These are phyloP conservation scores for Chloridella minuta DNA, from an alignment of 352 stramenopile genomes.

Conservation along the genomic window DNA sequence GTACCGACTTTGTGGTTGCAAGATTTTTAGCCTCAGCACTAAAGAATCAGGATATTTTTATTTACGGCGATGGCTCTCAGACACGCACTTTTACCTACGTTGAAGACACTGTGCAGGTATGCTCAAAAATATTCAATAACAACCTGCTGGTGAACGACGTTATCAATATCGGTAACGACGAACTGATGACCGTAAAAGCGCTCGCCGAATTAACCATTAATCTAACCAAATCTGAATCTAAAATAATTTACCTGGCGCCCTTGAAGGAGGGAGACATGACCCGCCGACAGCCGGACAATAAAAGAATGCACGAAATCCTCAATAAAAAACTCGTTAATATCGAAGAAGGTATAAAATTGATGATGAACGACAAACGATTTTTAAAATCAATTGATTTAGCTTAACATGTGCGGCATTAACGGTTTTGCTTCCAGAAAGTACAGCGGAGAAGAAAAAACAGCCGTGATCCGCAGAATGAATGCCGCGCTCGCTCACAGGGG, in stretches of 20 bases:
- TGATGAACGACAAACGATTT: not conserved
- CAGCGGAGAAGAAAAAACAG: not conserved
- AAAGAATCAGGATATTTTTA: not conserved
- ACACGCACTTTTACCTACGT: not conserved
- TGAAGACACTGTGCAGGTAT: not conserved
- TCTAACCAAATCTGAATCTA: not conserved
- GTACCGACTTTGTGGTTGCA: not conserved
- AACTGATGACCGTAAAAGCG: not conserved
- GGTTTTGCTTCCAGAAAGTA: not conserved
- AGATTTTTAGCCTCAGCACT: not conserved
- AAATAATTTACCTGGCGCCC: not conserved
- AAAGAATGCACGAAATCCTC: not conserved
- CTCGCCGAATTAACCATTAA: not conserved
- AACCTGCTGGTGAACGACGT: not conserved
- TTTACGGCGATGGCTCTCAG: not conserved
- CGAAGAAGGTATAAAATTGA: not conserved
- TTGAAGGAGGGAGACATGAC: not conserved
- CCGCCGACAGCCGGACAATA: not conserved
- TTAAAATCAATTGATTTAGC: not conserved
- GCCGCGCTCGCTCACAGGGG: not conserved
- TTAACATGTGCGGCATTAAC: not conserved
- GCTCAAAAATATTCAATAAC: not conserved
- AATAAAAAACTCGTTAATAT: slow-evolving; percentile 3
- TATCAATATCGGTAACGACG: not conserved
- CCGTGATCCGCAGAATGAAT: not conserved